Evolutionary conservation across 495 filamentous ascomycete species (phyloP).

Genomic region (Annulohypoxylon nitens): DNA sequence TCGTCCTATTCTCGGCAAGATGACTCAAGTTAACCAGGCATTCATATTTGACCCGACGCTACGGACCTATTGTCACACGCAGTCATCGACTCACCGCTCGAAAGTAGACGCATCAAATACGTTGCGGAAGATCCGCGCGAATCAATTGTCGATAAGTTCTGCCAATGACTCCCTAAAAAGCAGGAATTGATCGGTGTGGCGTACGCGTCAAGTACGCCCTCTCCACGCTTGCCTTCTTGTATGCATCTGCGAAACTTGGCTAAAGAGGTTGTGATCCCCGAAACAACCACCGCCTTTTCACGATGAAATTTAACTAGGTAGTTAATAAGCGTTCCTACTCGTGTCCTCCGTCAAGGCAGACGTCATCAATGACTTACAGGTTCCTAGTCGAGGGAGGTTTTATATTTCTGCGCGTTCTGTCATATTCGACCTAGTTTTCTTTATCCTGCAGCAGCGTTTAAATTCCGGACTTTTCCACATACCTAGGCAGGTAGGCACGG

Average conservation of each 20-base stretch:
- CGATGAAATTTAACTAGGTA: background rate
- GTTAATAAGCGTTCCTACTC: background rate
- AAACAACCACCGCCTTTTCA: constrained; percentile 23
- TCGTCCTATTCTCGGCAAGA: constrained; percentile 33
- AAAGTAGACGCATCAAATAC: background rate
- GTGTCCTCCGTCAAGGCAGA: background rate
- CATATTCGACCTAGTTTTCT: background rate
- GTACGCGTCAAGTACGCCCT: constrained; percentile 8
- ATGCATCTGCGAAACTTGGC: constrained; percentile 3
- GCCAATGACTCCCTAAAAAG: background rate
- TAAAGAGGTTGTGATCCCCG: constrained; percentile 14
- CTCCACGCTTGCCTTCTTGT: background rate
- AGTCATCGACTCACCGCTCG: constrained; percentile 43
- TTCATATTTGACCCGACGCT: constrained; percentile 18
- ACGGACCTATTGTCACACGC: constrained; percentile 32
- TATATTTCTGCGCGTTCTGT: background rate
- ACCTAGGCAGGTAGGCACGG: background rate
- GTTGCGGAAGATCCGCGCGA: constrained; percentile 37
- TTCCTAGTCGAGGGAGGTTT: background rate
- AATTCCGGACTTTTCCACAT: background rate
- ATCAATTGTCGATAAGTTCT: constrained; percentile 24
- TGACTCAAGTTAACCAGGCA: constrained; percentile 30
- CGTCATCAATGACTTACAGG: background rate
- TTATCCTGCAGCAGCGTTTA: background rate
- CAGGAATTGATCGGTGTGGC: constrained; percentile 25